Conservation (phyloP, 441 rosid genomes). For the Euphorbia celastroides region DNA sequence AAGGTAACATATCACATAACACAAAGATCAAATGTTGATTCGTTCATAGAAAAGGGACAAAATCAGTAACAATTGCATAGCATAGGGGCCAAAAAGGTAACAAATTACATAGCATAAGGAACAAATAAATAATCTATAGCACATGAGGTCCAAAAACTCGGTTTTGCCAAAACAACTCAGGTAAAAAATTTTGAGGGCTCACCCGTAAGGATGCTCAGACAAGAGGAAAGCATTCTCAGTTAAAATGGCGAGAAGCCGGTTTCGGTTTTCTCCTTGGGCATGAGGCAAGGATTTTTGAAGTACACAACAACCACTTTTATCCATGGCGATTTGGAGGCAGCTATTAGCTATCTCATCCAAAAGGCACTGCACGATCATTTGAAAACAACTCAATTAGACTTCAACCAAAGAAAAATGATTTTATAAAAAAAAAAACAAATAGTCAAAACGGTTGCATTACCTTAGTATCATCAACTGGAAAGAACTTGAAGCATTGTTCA, state of each 20-base stretch:
- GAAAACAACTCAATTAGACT: too few species aligned
- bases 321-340: slow-evolving; percentile 28
- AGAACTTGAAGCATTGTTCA: slow-evolving; percentile 25
- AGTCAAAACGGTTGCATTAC: slow-evolving; percentile 7
- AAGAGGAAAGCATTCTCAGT: slow-evolving; percentile 23
- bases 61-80: too few species aligned
- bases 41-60: too few species aligned
- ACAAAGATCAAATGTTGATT: too few species aligned
- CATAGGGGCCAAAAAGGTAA: too few species aligned
- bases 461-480: slow-evolving; percentile 27
- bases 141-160: too few species aligned
- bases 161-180: neutral
- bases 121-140: too few species aligned
- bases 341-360: slow-evolving; percentile 21
- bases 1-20: too few species aligned
- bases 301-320: slow-evolving; percentile 39
- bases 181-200: neutral
- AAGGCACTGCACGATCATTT: slow-evolving; percentile 24
- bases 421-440: neutral
- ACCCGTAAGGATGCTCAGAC: slow-evolving; percentile 39
- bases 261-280: slow-evolving; percentile 18
- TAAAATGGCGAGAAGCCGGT: slow-evolving; percentile 21
- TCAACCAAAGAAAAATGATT: too few species aligned
- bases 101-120: too few species aligned
- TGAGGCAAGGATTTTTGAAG: slow-evolving; percentile 25